Evolutionary conservation across 1,284 basidiomycete genomes (phyloP).

Genomic region (Psilocybe mexicana): DNA sequence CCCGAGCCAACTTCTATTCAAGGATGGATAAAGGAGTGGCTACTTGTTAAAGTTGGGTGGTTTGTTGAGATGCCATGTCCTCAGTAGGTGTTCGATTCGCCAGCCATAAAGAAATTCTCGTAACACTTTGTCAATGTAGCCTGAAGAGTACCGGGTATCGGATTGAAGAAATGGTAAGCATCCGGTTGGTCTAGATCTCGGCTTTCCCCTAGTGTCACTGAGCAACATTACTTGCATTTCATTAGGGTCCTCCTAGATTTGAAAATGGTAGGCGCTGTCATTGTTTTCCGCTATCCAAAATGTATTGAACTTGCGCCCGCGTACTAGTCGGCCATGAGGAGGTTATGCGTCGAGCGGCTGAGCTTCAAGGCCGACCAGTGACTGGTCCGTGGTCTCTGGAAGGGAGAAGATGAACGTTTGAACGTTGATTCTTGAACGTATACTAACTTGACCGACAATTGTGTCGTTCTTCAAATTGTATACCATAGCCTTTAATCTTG

Average conservation of each 20-base stretch:
- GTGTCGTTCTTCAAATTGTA: too few relatives aligned
- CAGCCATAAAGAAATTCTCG: too few relatives aligned
- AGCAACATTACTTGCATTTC: too few relatives aligned
- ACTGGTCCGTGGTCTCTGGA: slow-evolving; percentile 32
- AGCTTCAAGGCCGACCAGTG: slow-evolving; percentile 41
- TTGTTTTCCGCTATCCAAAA: background rate
- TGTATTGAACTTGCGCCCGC: background rate
- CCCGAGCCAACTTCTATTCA: slow-evolving; percentile 31
- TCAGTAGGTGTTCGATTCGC: slow-evolving; percentile 25
- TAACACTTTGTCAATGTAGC: slow-evolving; percentile 13
- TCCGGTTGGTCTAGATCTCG: background rate
- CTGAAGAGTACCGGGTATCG: slow-evolving; percentile 40
- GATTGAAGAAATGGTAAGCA: slow-evolving; percentile 40
- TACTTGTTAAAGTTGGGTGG: slow-evolving; percentile 33
- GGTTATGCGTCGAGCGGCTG: slow-evolving; percentile 37
- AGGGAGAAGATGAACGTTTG: slow-evolving; percentile 5
- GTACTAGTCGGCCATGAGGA: slow-evolving; percentile 38
- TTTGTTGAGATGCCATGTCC: slow-evolving; percentile 38
- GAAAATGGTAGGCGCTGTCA: slow-evolving; percentile 31
- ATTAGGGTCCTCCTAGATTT: slow-evolving; percentile 32
- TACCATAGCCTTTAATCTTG: too few relatives aligned
- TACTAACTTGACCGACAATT: background rate
- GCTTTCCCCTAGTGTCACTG: too few relatives aligned
- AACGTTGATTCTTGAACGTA: too few relatives aligned
- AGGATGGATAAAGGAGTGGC: slow-evolving; percentile 25